Base-by-base conservation (phyloP, 2,329 filamentous ascomycete species). In the Fusarium longipes region DNA sequence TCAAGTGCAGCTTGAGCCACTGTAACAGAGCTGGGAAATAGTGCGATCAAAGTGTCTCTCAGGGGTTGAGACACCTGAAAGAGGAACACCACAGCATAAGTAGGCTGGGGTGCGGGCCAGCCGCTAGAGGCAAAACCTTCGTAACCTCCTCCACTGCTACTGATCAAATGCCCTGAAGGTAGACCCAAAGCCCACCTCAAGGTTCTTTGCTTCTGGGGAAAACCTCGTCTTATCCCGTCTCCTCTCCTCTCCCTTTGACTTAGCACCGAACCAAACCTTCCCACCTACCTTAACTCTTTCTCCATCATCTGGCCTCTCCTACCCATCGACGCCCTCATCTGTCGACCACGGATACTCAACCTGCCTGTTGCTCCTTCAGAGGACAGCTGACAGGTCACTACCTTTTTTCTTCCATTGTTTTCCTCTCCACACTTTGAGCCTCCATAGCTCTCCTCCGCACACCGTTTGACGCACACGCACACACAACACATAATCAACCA, bases 101-200 rank as follows among this genome's bases (percentile, higher is more conserved):
- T 35, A 22, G 22, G 24, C 45, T 49, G 45, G 33, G 45, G 32
- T 38, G 8, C 64, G 68, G 61, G 58, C 70, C 68, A 71, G 67
- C 69, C 74, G 73, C 74, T 76, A 74, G 72, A 72, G 74, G 74
- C 77, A 78, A 79, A 78, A 76, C 75, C 75, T 76, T 77, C 72
- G 75, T 77, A 74, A 76, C 76, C 73, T 73, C 58, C 60, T 63
- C 60, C 58, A 63, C 60, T 48, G 12, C 57, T 35, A 61, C 32
- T 44, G 58, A 59, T 45, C 38, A 30, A 39, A 42, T 61, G 58
- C 58, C 58, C 58, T 61, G 58, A 61, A 63, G 20, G 57, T 63
- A 25, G 69, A 74, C 63, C 27, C 35, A 54, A 60, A 36, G 56
- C 74, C 74, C 47, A 56, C 40, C 29, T 47, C 45, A 45, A 61